Percentiles rank a stretch among this genome's conserved stretches.
Conservation (phyloP, 805 yeast species). For the Lipomyces oligophaga region DNA sequence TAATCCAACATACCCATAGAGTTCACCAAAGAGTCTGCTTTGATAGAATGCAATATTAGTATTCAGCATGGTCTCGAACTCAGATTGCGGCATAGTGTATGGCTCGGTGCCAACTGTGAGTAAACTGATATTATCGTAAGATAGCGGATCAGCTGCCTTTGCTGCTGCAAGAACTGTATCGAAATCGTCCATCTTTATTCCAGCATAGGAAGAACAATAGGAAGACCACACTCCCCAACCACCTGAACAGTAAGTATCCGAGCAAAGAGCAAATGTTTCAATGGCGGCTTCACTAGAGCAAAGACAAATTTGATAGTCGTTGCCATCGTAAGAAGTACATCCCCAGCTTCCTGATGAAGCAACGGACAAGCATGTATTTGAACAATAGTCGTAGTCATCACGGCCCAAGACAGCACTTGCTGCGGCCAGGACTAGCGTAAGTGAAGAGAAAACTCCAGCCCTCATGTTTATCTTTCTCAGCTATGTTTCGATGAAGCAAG, state of each 20-base stretch:
- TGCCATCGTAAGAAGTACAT: neutral
- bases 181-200: slow-evolving; percentile 1
- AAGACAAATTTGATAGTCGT: slow-evolving; percentile 1
- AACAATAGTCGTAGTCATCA: neutral
- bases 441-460: no score
- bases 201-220: neutral
- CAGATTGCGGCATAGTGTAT: no score
- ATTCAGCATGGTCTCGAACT: neutral
- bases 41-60: neutral
- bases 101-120: no score
- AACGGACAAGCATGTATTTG: neutral
- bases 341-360: neutral
- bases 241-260: neutral
- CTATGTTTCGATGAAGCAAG: no score
- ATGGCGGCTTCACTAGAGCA: neutral
- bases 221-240: neutral
- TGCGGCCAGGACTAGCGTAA: neutral
- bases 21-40: slow-evolving; percentile 1
- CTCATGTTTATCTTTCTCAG: no score
- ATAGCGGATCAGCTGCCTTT: neutral
- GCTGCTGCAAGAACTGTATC: neutral
- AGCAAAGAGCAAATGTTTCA: slow-evolving; percentile 1
- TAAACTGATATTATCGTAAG: neutral
- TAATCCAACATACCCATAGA: slow-evolving; percentile 4
- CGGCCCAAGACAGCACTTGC: neutral